These are phyloP conservation scores for Rhododendron henanense DNA, from an alignment of 148 eudicot species.

Conservation along the genomic window DNA sequence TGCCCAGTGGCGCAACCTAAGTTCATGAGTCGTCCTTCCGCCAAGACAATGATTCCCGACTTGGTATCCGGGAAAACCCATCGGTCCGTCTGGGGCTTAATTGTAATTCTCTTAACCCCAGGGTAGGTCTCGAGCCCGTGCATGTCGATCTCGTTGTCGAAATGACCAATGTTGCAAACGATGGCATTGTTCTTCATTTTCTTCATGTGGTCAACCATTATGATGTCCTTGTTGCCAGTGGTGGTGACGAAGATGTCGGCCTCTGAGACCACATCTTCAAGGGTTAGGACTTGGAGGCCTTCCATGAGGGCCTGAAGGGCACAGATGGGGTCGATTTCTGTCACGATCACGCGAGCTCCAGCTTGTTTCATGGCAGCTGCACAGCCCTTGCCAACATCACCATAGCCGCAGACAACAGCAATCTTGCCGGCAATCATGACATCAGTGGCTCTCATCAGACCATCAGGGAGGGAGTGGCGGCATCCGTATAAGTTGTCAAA, in stretches of 20 bases:
- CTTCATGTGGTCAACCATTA: constrained; percentile 91
- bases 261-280: constrained; percentile 72
- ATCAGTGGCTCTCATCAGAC: constrained; percentile 98
- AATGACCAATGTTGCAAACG: constrained; percentile 98
- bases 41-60: constrained; percentile 68
- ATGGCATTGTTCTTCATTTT: constrained; percentile 99
- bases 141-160: constrained; percentile 97
- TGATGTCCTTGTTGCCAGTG: constrained; percentile 99
- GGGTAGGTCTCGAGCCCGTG: constrained; percentile 84
- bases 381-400: constrained; percentile 99
- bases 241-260: constrained; percentile 92
- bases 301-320: constrained; percentile 96
- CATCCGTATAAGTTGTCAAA: constrained; percentile 99
- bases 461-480: constrained; percentile 98
- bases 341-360: constrained; percentile 87
- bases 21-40: constrained; percentile 98
- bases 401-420: constrained; percentile 85
- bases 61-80: constrained; percentile 91
- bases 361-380: constrained; percentile 88
- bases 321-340: constrained; percentile 93
- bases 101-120: constrained; percentile 82
- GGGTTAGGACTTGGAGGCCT: constrained; percentile 71
- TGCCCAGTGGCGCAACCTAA: constrained; percentile 98
- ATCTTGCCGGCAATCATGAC: constrained; percentile 98
- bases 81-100: constrained; percentile 92